Conservation (phyloP, 805 yeast species). For the Metschnikowia baotianmanensis region DNA sequence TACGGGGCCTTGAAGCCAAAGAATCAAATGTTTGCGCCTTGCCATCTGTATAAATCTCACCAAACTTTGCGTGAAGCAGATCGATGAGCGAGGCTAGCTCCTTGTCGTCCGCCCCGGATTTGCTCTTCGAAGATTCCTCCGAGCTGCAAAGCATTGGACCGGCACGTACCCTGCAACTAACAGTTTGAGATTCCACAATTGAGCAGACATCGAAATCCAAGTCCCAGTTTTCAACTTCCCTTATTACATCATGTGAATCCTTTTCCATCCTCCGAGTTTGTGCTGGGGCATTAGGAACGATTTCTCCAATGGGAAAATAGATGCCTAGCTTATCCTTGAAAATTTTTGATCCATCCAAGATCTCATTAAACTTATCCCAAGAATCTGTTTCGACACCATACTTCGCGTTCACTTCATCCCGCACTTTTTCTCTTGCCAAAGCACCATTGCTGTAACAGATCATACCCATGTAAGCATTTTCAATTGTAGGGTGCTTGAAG, state of each 20-base stretch:
- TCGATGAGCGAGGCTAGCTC: constrained; percentile 22
- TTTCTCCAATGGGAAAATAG: constrained; percentile 88
- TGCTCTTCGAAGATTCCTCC: constrained; percentile 3
- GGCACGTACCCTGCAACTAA: constrained; percentile 76
- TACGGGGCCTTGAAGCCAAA: constrained; percentile 56
- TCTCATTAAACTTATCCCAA: constrained; percentile 64
- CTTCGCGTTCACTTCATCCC: constrained; percentile 58
- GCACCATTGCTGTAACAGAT: constrained; percentile 92
- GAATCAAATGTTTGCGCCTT: constrained; percentile 43
- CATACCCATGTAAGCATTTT: constrained; percentile 86
- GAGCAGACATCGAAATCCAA: constrained; percentile 64
- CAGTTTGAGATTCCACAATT: constrained; percentile 83
- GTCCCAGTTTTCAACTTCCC: constrained; percentile 38
- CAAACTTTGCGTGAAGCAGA: constrained; percentile 32
- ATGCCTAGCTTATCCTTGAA: constrained; percentile 60
- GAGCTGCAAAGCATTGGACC: constrained; percentile 64
- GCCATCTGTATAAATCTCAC: constrained; percentile 49
- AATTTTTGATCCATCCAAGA: constrained; percentile 39
- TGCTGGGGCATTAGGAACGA: constrained; percentile 76
- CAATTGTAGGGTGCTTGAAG: constrained; percentile 82
- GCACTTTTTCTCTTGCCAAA: constrained; percentile 73
- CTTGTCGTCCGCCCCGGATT: constrained; percentile 4
- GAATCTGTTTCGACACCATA: constrained; percentile 32
- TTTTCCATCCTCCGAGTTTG: constrained; percentile 55
- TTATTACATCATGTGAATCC: constrained; percentile 25